These are phyloP conservation scores for Ceratobasidium sp. DNA, from an alignment of 1,284 basidiomycete species.

Conservation along the genomic window DNA sequence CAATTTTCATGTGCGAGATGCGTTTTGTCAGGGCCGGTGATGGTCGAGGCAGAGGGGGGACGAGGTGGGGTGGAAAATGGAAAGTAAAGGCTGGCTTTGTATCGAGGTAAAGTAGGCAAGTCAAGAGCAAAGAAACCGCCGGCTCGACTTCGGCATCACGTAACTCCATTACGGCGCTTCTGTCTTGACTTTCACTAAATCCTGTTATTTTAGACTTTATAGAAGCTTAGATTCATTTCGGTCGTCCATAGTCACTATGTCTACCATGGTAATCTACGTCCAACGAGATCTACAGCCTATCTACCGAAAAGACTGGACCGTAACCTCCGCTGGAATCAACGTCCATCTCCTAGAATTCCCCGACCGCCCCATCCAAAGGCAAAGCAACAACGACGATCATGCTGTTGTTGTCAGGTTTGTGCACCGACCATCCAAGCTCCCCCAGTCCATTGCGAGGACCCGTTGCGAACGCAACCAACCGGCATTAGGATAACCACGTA, in stretches of 20 bases:
- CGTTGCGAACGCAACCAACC: slow-evolving; percentile 3
- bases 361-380: background rate
- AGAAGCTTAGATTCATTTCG: background rate
- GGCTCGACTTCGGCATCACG: slow-evolving; percentile 21
- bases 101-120: slow-evolving; percentile 7
- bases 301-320: background rate
- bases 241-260: background rate
- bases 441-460: background rate
- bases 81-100: background rate
- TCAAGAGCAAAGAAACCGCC: slow-evolving; percentile 22
- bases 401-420: slow-evolving; percentile 23
- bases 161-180: slow-evolving; percentile 8
- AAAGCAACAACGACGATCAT: background rate
- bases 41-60: background rate
- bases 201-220: background rate
- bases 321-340: slow-evolving; percentile 11
- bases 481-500: background rate
- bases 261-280: background rate
- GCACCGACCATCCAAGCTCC: slow-evolving; percentile 2
- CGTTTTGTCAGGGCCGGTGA: background rate
- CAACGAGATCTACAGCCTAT: background rate
- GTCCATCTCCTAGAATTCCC: background rate
- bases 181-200: background rate
- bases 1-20: slow-evolving; percentile 12
- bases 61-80: background rate